Evolutionary conservation across 2,329 filamentous ascomycete species (phyloP), one percentile per base, ranked within the genome.

Genomic region (Mycosphaerella sp.): DNA sequence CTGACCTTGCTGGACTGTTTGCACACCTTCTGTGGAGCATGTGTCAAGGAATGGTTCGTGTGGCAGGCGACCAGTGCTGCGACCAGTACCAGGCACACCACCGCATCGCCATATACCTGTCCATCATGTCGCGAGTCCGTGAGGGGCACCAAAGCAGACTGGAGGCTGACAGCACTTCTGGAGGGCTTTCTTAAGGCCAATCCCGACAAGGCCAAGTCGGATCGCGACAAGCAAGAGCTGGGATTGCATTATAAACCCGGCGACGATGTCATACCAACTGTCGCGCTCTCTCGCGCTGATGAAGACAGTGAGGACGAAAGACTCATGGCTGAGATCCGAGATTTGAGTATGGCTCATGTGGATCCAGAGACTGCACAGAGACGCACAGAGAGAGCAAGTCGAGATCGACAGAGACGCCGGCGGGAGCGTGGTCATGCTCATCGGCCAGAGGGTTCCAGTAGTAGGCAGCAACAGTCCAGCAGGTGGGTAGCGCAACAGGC

Each of bases 31-130:
- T 98, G 93, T 76, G 93, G 91, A 60, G 87, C 88, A 39, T 98
- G 93, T 69, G 72, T 97, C 55, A 95, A 95, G 71, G 89, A 95
- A 75, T 98, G 93, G 93, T 98, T 97, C 69, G 76, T 78, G 59
- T 93, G 84, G 72, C 89, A 95, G 70, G 84, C 84, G 38, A 76
- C 78, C 31, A 76, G 78, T 11, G 80, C 79, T 42, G 80, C 79
- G 59, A 54, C 49, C 36, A 56, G 44, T 31, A 54, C 29, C 38
- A 56, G 57, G 31, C 58, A 60, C 6, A 39, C 38, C 14, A 78
- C 64, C 57, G 76, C 65, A 2, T 73, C 78, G 50, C 79, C 78
- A 44, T 95, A 89, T 70, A 96, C 90, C 44, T 98, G 93, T 74
- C 93, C 93, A 40, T 87, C 89, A 73, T 98, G 93, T 73, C 88